These are phyloP conservation scores for Naganishia randhawae DNA, from an alignment of 768 basidiomycete genomes.

Conservation along the genomic window DNA sequence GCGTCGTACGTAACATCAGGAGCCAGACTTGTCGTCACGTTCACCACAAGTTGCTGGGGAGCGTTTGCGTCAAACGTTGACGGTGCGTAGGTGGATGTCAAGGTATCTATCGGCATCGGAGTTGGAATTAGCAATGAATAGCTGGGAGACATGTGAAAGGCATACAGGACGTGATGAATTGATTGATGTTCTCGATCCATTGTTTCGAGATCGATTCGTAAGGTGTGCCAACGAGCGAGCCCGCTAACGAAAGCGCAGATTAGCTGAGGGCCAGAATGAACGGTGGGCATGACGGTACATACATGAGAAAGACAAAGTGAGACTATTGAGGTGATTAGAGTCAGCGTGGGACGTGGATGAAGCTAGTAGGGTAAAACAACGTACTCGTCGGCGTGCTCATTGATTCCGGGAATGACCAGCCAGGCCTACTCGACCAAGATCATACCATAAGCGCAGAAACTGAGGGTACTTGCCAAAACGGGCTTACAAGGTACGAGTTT, in stretches of 20 bases:
- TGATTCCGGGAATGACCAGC: constrained; percentile 7
- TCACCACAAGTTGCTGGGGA: constrained; percentile 5
- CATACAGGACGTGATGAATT: constrained; percentile 16
- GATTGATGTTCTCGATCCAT: constrained; percentile 16
- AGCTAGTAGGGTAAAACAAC: not conserved
- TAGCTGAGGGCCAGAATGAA: not conserved
- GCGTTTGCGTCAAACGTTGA: not conserved
- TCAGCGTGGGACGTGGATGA: not conserved
- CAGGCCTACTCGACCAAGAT: not conserved
- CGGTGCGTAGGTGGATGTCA: not conserved
- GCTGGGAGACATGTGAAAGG: not conserved
- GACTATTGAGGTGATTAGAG: not conserved
- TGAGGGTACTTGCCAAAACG: not conserved
- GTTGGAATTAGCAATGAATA: not conserved
- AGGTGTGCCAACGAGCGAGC: not conserved
- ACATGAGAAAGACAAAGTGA: not conserved
- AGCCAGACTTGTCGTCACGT: not conserved
- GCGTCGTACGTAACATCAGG: constrained; percentile 6
- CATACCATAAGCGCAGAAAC: not conserved
- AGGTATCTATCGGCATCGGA: not conserved
- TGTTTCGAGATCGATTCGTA: not conserved
- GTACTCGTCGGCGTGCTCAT: constrained; percentile 17
- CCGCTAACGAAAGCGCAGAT: not conserved
- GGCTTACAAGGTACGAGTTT: constrained; percentile 17
- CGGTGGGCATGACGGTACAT: not conserved